Percentiles rank a stretch among this genome's conserved stretches.
These are phyloP conservation scores for Ceratocystis papillata DNA, from an alignment of 2,329 filamentous ascomycete species.

Conservation along the genomic window DNA sequence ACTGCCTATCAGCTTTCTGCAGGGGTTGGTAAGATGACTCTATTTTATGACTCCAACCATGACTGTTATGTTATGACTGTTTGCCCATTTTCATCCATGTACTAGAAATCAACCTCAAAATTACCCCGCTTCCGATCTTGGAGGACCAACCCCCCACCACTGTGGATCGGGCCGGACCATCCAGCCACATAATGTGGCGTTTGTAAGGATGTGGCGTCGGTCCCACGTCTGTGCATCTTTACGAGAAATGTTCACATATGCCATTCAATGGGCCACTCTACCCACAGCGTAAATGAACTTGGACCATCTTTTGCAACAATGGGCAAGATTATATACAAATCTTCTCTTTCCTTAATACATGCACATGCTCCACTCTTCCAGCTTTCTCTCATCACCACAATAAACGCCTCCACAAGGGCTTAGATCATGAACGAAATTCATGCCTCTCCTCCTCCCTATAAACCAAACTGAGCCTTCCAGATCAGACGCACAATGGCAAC, in stretches of 20 bases:
- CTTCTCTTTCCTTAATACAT: neutral
- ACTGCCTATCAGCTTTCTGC: neutral
- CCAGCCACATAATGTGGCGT: neutral
- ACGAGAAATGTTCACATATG: neutral
- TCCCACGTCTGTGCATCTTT: neutral
- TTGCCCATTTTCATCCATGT: neutral
- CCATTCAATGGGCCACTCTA: too few species aligned
- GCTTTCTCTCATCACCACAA: neutral
- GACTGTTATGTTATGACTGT: neutral
- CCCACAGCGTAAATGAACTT: too few species aligned
- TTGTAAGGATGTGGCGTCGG: neutral
- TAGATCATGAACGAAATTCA: neutral
- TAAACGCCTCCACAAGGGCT: neutral
- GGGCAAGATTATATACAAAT: too few species aligned
- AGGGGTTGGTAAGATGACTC: constrained; percentile 2
- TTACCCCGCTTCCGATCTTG: constrained; percentile 3
- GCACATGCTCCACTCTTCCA: neutral
- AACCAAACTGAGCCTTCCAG: constrained; percentile 4
- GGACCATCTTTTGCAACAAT: too few species aligned
- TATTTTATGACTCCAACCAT: neutral
- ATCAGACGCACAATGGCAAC: neutral
- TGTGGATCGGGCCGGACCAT: constrained; percentile 8
- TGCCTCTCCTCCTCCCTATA: neutral
- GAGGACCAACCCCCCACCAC: neutral
- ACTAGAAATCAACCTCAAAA: neutral